Base-by-base conservation (phyloP, 2,329 filamentous ascomycete genomes). In the Phialocephala subalpina region DNA sequence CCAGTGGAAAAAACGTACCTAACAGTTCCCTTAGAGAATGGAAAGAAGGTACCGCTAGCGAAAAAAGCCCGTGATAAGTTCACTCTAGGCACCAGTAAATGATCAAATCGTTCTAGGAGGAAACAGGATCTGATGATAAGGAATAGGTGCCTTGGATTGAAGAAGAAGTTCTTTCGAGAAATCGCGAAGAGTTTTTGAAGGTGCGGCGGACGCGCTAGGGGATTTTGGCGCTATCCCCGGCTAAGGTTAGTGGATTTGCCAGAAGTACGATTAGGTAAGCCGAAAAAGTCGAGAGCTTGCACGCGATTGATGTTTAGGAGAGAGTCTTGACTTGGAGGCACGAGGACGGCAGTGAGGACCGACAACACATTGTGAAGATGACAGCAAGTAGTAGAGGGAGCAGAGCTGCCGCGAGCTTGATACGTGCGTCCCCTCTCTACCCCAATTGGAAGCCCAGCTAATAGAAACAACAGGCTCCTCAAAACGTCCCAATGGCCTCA, bases 91-190 rank as follows among this genome's bases (percentile, higher is more conserved):
- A 96, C 89, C 83, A 81, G 81, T 88, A 86, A 96, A 97, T 97
- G 94, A 89, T 94, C 93, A 93, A 87, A 87, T 90, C 89, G 86
- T 89, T 87, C 85, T 91, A 86, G 88, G 83, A 81, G 78, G 82
- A 81, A 84, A 84, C 84, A 84, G 86, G 84, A 90, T 87, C 89
- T 94, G 93, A 94, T 87, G 94, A 97, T 97, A 97, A 97, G 94
- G 93, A 90, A 87, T 86, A 80, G 82, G 87, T 91, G 92, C 91
- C 91, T 84, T 86, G 82, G 79, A 80, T 78, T 78, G 77, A 77
- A 78, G 73, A 73, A 73, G 70, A 70, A 71, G 61, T 63, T 70
- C 27, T 61, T 62, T 76, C 75, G 25, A 76, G 78, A 33, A n/a
- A 69, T 62, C 59, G 62, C 59, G 16, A 55, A 55, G 45, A 61